A percentile compares a stretch with the other conserved stretches of the same genome.
Evolutionary conservation across 345 rosid species (phyloP).

Genomic region (Pistacia vera): DNA sequence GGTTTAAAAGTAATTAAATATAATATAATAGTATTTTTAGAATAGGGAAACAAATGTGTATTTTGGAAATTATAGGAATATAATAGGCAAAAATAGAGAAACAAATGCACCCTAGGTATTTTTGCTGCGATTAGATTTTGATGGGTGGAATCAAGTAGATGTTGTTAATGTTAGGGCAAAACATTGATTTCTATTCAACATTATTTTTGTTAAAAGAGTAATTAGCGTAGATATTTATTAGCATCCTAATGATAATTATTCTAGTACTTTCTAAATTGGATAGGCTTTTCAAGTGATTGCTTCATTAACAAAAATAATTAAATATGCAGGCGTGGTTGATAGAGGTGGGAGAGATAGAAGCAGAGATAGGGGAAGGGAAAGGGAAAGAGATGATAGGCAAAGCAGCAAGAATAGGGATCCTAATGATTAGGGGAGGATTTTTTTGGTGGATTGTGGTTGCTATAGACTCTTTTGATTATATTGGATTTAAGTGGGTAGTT

Average conservation of each 20-base stretch:
- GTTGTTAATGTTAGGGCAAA: neutral
- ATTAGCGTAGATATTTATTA: neutral
- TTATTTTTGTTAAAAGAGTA: neutral
- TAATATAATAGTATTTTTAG: too few relatives aligned
- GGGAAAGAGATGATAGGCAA: slow-evolving; percentile 68
- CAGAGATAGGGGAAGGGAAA: slow-evolving; percentile 59
- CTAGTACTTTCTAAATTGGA: neutral
- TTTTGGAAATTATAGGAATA: too few relatives aligned
- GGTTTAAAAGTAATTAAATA: too few relatives aligned
- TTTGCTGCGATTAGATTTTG: neutral
- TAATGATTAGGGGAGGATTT: slow-evolving; percentile 52
- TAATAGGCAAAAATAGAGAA: too few relatives aligned
- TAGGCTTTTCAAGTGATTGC: neutral
- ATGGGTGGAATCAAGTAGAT: neutral
- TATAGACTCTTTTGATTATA: too few relatives aligned
- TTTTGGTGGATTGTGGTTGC: too few relatives aligned
- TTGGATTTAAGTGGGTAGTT: too few relatives aligned
- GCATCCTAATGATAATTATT: neutral
- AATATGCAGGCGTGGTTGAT: slow-evolving; percentile 53
- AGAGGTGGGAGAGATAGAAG: slow-evolving; percentile 78
- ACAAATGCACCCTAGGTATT: neutral
- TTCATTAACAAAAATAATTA: neutral
- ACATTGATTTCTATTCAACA: neutral
- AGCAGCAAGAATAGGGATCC: slow-evolving; percentile 54
- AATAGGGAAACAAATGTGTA: too few relatives aligned